Evolutionary conservation across 2,329 filamentous ascomycete genomes (phyloP), one percentile per base, ranked within the genome.

Genomic region (Penicillium sp.): DNA sequence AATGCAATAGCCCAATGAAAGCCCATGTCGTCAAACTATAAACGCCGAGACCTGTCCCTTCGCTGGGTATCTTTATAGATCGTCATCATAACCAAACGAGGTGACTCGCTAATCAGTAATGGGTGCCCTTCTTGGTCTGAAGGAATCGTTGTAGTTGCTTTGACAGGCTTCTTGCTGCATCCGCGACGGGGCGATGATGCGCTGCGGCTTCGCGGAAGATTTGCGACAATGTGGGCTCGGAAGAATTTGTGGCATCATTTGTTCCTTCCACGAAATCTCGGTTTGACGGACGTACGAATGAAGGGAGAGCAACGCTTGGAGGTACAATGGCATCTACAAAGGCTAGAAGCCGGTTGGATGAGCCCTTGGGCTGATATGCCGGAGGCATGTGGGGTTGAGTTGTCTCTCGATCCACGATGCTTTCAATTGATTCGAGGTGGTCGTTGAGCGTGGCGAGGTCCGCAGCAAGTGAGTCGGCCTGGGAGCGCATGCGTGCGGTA

Each of bases 361-460:
- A 26, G 13, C 47, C 55, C 30, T 55, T 52, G 21, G 29, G 23
- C 26, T 46, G 56, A 19, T 29, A 23, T 29, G 44, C 15, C 9
- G 15, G n/a, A 44, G 58, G 35, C 2, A 30, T 21, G 23, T 56
- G 41, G 1, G 58, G 30, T 31, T 48, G 56, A 21, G 45, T 63
- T 54, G 63, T 30, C 65, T 71, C 69, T 1, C 74, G 69, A 21
- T 61, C 56, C 8, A 74, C 64, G 21, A 76, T 75, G n/a, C 61
- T 62, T 30, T 70, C 69, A 13, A 77, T 69, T 1, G 75, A 75
- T 45, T 76, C 72, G 7, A 77, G 68, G 38, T 77, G 74, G 59
- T 76, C 75, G 45, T 76, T 73, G 3, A 77, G 63, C 0, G 70
- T 73, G 45, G 65, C 69, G 47, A 77, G 71, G n/a, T 72, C 70